Evolutionary conservation across 768 basidiomycete species (phyloP).

Genomic region (Boletellus emodensis): DNA sequence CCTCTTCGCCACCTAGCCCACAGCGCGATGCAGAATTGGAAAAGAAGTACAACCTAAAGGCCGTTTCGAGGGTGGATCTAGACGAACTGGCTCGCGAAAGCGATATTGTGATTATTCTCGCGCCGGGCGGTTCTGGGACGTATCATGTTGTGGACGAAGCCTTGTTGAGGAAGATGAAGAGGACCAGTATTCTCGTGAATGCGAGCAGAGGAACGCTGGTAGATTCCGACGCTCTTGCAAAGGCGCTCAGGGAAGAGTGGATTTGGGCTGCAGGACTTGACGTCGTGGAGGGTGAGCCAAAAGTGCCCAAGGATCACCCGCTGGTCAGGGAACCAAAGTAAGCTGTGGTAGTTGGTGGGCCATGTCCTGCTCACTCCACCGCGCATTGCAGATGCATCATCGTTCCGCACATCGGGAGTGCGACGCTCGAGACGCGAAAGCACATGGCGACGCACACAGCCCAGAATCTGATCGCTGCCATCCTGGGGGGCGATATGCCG

Average conservation of each 20-base stretch:
- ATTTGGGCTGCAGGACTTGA: slow-evolving; percentile 94
- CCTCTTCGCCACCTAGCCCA: slow-evolving; percentile 43
- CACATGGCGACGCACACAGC: slow-evolving; percentile 79
- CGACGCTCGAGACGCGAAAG: slow-evolving; percentile 77
- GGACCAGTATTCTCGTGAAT: slow-evolving; percentile 78
- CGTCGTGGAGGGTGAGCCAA: slow-evolving; percentile 90
- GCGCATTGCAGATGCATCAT: slow-evolving; percentile 58
- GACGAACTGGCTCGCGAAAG: slow-evolving; percentile 70
- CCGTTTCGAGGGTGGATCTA: slow-evolving; percentile 54
- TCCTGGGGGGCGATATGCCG: slow-evolving; percentile 58
- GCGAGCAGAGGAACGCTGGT: slow-evolving; percentile 82
- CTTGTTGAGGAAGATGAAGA: slow-evolving; percentile 84
- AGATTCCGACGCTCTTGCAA: slow-evolving; percentile 84
- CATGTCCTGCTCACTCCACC: background rate
- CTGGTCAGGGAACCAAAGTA: slow-evolving; percentile 75
- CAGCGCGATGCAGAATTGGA: slow-evolving; percentile 37
- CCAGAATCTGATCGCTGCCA: slow-evolving; percentile 46
- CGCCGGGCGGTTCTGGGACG: slow-evolving; percentile 70
- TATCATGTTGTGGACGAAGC: slow-evolving; percentile 65
- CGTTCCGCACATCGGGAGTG: slow-evolving; percentile 89
- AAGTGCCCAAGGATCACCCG: slow-evolving; percentile 68
- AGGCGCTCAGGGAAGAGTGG: slow-evolving; percentile 69
- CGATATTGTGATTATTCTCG: slow-evolving; percentile 83
- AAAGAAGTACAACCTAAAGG: slow-evolving; percentile 32
- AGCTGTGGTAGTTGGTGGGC: slow-evolving; percentile 12